A percentile compares a stretch with the other conserved stretches of the same genome.
These are phyloP conservation scores for Fusarium subglutinans DNA, from an alignment of 2,329 filamentous ascomycete genomes.

Conservation along the genomic window DNA sequence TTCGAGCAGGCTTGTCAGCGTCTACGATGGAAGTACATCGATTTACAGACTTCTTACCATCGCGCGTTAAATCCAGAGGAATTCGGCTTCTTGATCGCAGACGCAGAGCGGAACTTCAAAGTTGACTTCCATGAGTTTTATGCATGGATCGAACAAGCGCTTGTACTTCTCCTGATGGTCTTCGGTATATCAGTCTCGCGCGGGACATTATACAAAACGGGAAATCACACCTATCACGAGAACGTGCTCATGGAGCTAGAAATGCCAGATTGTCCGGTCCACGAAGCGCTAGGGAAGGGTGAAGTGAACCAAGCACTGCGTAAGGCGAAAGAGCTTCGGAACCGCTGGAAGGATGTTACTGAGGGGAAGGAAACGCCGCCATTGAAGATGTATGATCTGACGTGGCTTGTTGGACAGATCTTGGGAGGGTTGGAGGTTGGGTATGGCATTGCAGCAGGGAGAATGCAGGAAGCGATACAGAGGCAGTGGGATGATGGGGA, in stretches of 20 bases:
- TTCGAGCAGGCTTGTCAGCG: slow-evolving; percentile 69
- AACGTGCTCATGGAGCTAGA: slow-evolving; percentile 73
- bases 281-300: slow-evolving; percentile 62
- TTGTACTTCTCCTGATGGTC: slow-evolving; percentile 72
- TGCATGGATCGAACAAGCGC: slow-evolving; percentile 74
- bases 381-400: slow-evolving; percentile 69
- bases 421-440: slow-evolving; percentile 68
- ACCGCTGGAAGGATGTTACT: slow-evolving; percentile 76
- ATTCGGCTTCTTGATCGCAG: slow-evolving; percentile 49
- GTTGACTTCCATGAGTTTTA: slow-evolving; percentile 83
- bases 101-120: slow-evolving; percentile 76
- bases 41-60: slow-evolving; percentile 66
- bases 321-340: slow-evolving; percentile 75
- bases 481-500: slow-evolving; percentile 44
- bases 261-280: slow-evolving; percentile 64
- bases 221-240: slow-evolving; percentile 70
- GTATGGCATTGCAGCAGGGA: slow-evolving; percentile 60
- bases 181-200: slow-evolving; percentile 65
- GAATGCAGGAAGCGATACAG: slow-evolving; percentile 54
- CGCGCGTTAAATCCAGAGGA: slow-evolving; percentile 55
- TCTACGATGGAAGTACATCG: slow-evolving; percentile 71
- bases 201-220: not conserved
- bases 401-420: slow-evolving; percentile 66
- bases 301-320: slow-evolving; percentile 67
- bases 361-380: slow-evolving; percentile 51